A percentile compares a stretch with the other conserved stretches of the same genome.
Evolutionary conservation across 495 filamentous ascomycete species (phyloP).

Genomic region (Articulospora tetracladia): DNA sequence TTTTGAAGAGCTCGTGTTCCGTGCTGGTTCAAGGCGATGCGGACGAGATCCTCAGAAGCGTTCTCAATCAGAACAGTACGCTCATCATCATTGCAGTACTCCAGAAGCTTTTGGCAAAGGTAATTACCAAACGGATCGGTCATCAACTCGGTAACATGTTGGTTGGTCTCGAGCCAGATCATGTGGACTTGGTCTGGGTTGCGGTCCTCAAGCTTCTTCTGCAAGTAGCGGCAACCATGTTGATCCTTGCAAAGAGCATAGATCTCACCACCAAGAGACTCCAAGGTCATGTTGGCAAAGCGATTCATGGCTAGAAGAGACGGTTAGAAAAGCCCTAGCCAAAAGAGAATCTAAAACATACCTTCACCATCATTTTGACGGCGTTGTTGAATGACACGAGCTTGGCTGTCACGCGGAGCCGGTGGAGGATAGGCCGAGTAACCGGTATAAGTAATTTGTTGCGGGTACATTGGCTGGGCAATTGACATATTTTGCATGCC

Average conservation of each 20-base stretch:
- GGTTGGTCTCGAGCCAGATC: conserved; percentile 89
- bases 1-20: conserved; percentile 95
- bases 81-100: conserved; percentile 90
- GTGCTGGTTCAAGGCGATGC: conserved; percentile 93
- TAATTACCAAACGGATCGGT: conserved; percentile 99
- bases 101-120: conserved; percentile 92
- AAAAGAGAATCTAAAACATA: conserved; percentile 25
- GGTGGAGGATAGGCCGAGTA: conserved; percentile 38
- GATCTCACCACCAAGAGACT: conserved; percentile 74
- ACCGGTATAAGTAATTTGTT: conserved; percentile 42
- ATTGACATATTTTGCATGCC: conserved; percentile 56
- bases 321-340: conserved; percentile 5
- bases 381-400: conserved; percentile 66
- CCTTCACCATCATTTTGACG: conserved; percentile 61
- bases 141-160: conserved; percentile 94
- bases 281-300: conserved; percentile 73
- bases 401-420: conserved; percentile 58
- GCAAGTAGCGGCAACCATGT: conserved; percentile 90
- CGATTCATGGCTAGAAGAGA: conserved; percentile 51
- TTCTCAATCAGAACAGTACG: conserved; percentile 89
- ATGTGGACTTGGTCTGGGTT: conserved; percentile 78
- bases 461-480: conserved; percentile 43
- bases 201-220: conserved; percentile 94
- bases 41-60: conserved; percentile 76
- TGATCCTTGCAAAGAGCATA: conserved; percentile 93